phyloP scores from a whole-genome alignment of 805 yeast species.

The Nakazawaea sp. region DNA sequence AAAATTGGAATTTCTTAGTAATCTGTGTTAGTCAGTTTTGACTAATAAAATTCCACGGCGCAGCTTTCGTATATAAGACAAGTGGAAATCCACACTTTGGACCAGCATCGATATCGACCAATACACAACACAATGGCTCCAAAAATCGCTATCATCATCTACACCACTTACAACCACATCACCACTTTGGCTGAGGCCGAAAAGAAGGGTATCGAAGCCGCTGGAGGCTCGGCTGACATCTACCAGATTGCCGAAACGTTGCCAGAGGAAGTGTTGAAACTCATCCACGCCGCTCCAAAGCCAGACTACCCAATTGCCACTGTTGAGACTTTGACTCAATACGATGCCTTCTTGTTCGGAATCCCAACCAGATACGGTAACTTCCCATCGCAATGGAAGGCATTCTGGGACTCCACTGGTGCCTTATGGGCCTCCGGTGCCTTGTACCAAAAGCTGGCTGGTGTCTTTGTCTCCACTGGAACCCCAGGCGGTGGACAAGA shows the following conservation, averaged over 20 bases:
- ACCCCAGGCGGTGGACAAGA: conserved; percentile 83
- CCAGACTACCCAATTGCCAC: conserved; percentile 61
- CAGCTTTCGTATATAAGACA: too few relatives aligned
- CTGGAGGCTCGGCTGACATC: conserved; percentile 64
- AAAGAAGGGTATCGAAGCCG: conserved; percentile 59
- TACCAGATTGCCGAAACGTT: conserved; percentile 77
- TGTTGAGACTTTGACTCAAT: conserved; percentile 45
- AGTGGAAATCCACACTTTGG: not conserved
- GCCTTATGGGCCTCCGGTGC: conserved; percentile 74
- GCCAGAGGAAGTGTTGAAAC: conserved; percentile 44
- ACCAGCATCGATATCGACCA: not conserved
- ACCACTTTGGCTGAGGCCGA: conserved; percentile 59
- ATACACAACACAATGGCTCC: conserved; percentile 12
- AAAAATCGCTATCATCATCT: conserved; percentile 38
- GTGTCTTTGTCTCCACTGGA: conserved; percentile 68
- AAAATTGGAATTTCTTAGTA: too few relatives aligned
- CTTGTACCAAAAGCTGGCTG: conserved; percentile 67
- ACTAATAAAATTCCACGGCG: too few relatives aligned
- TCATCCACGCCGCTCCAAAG: conserved; percentile 60
- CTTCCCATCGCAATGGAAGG: conserved; percentile 70
- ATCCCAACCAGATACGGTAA: conserved; percentile 83
- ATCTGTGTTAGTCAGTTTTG: too few relatives aligned
- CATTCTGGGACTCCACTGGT: conserved; percentile 76
- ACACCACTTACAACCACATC: conserved; percentile 78
- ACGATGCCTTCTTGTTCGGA: conserved; percentile 83